Base-by-base conservation (phyloP, 2,329 filamentous ascomycete species). In the Fusarium succisae region DNA sequence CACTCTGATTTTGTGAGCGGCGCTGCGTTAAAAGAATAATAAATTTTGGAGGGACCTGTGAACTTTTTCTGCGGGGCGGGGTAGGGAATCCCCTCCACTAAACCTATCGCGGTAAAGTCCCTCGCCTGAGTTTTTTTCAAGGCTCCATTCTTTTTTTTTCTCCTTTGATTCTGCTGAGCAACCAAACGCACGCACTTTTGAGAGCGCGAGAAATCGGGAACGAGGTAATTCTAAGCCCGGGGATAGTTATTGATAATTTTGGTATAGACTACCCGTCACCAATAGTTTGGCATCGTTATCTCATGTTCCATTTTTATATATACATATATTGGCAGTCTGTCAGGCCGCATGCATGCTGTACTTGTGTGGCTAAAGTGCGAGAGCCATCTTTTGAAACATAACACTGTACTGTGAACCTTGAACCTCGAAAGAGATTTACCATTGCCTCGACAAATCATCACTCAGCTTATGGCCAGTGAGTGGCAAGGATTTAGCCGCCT, bases 31-130 rank as follows among this genome's bases (percentile, higher is more conserved):
- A 68, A 68, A 72, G 67, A 70, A 72, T 70, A 79, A 76, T 73
- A 78, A 79, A 79, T 79, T 81, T 80, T 79, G 73, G 76, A 74
- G 77, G 75, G 74, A 70, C 76, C 75, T 77, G 76, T 77, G 73
- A 79, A 79, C 78, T 80, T 82, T 82, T 81, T 79, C 78, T 79
- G 74, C 76, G 76, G 67, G 59, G 70, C 70, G 77, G 76, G 74
- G 70, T 66, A 50, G 60, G 70, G 73, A 39, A 75, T 79, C 73
- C 73, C 77, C 73, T 77, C 73, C 76, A 63, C 77, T 79, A 80
- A 69, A 13, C 75, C 62, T 24, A 39, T 69, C 59, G 48, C 12
- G 62, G 76, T 35, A 60, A 70, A 50, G 77, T 45, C 44, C 4
- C 61, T 79, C 76, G 77, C 78, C 78, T 80, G 78, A 79, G 70